A percentile compares a stretch with the other conserved stretches of the same genome.
Evolutionary conservation across 768 basidiomycete species (phyloP).

Genomic region (Guyanaporus albipodus): DNA sequence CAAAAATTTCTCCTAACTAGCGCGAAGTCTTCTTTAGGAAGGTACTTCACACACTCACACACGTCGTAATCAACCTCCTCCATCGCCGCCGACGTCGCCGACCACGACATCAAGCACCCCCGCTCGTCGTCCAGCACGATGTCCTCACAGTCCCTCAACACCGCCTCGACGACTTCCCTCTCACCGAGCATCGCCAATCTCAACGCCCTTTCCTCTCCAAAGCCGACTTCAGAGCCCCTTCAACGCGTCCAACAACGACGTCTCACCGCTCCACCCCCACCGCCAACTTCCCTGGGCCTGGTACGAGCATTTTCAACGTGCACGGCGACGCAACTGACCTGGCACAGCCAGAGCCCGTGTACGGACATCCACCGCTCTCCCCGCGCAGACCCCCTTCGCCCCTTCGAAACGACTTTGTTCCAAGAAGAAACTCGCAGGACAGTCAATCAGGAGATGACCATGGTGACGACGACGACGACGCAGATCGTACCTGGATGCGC

Average conservation of each 20-base stretch:
- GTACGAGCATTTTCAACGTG: conserved; percentile 20
- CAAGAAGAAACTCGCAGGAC: conserved; percentile 48
- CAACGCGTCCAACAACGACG: conserved; percentile 33
- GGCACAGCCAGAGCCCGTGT: conserved; percentile 43
- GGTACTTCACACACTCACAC: conserved; percentile 24
- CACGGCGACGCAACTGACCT: conserved; percentile 1
- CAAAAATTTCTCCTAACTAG: conserved; percentile 26
- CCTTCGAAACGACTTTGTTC: conserved; percentile 58
- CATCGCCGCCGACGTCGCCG: conserved; percentile 11
- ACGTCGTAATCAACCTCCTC: conserved; percentile 9
- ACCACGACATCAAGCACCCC: conserved; percentile 13
- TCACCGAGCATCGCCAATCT: conserved; percentile 33
- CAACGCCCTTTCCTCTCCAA: conserved; percentile 30
- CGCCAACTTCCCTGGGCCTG: conserved; percentile 39
- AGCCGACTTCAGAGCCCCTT: conserved; percentile 15
- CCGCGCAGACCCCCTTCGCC: conserved; percentile 62
- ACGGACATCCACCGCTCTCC: conserved; percentile 31
- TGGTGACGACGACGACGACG: conserved; percentile 33
- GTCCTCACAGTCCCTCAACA: conserved; percentile 30
- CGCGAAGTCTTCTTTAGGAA: conserved; percentile 13
- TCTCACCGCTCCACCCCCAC: conserved; percentile 34
- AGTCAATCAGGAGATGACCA: conserved; percentile 41
- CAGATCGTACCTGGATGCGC: conserved; percentile 28
- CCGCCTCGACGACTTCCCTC: conserved; percentile 31
- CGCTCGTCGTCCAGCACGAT: conserved; percentile 20